Percentiles rank a stretch among this genome's conserved stretches.
Conservation (phyloP, 2,329 filamentous ascomycete species). For the Pleoardoris graminearum region DNA sequence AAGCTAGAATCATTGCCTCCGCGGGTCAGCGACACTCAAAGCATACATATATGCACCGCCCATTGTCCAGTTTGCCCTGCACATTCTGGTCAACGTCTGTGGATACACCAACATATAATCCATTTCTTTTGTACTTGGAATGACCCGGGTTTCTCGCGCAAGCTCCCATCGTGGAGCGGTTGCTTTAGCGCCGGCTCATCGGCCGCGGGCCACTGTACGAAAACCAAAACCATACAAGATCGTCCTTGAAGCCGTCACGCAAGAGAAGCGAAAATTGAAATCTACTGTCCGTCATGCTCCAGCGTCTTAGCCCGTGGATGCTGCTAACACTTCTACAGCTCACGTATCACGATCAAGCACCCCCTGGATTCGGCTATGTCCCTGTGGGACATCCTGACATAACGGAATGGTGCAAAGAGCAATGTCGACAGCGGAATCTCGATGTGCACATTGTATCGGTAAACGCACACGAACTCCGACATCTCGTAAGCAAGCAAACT, state of each 20-base stretch:
- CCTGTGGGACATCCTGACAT: constrained; percentile 63
- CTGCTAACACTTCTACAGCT: constrained; percentile 52
- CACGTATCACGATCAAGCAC: constrained; percentile 58
- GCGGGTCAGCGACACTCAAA: background rate
- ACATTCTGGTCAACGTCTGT: background rate
- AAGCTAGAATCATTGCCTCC: background rate
- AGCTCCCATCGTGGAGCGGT: constrained; percentile 24
- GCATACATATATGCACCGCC: background rate
- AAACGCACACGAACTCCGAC: constrained; percentile 36
- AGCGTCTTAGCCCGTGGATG: background rate
- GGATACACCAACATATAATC: background rate
- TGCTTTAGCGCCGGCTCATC: constrained; percentile 25
- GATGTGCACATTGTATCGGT: constrained; percentile 65
- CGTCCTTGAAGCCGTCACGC: constrained; percentile 60
- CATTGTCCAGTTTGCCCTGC: background rate
- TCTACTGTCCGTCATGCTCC: constrained; percentile 48
- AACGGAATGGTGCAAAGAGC: constrained; percentile 60
- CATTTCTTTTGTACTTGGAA: constrained; percentile 15
- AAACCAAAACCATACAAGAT: constrained; percentile 59
- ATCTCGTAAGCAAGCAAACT: constrained; percentile 1
- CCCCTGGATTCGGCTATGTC: constrained; percentile 64
- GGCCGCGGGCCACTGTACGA: constrained; percentile 25
- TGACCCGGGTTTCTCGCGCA: constrained; percentile 34
- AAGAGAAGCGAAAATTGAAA: constrained; percentile 63
- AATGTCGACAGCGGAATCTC: constrained; percentile 58